A percentile compares a stretch with the other conserved stretches of the same genome.
phyloP scores from a whole-genome alignment of 495 filamentous ascomycete genomes.

The Astrothelium macrocarpum region DNA sequence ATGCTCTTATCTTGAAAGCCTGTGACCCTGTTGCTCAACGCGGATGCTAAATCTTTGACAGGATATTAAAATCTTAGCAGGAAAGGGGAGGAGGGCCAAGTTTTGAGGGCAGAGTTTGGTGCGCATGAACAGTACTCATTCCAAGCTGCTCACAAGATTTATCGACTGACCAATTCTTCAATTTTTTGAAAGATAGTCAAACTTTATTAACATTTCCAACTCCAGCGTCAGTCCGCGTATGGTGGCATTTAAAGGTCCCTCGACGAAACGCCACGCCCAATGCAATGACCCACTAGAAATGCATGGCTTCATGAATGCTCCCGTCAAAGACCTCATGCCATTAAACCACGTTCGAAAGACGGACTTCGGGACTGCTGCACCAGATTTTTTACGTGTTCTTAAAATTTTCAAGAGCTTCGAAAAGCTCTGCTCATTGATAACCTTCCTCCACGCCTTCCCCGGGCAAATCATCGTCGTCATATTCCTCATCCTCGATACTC shows the following conservation, averaged over 20 bases:
- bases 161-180: no score
- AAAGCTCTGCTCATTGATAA: background rate
- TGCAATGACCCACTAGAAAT: constrained; percentile 1
- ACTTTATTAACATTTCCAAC: no score
- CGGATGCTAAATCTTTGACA: no score
- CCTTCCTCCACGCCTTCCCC: background rate
- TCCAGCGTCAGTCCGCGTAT: background rate
- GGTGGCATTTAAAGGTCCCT: background rate
- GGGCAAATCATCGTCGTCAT: constrained; percentile 50
- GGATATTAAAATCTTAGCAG: no score
- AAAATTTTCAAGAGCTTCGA: background rate
- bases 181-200: no score
- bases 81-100: background rate
- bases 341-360: background rate
- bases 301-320: background rate
- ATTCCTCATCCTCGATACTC: constrained; percentile 73
- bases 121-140: background rate
- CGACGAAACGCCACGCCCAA: background rate
- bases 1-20: no score
- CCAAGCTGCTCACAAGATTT: no score
- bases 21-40: no score
- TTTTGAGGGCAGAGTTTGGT: background rate
- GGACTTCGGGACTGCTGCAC: background rate
- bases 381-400: background rate
- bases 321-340: background rate